Evolutionary conservation across 805 yeast species (phyloP), one percentile per base, ranked within the genome.

Genomic region (Pichia thaimueangensis): DNA sequence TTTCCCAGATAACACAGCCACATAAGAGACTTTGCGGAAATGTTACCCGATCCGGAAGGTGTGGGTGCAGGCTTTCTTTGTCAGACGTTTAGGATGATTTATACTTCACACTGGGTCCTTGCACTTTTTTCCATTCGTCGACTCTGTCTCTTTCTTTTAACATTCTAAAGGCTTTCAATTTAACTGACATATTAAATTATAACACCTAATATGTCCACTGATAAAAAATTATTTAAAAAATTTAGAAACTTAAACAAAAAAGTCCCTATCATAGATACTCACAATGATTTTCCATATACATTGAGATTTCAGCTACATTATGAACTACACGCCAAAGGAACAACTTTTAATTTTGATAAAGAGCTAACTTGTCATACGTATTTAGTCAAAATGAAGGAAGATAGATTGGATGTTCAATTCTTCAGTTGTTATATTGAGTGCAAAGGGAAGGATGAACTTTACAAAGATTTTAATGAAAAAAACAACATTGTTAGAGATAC

Each of bases 261-360:
- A 10, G 13, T 46, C 5, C 77, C 79, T 1, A 58, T 74, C 4
- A 63, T 69, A 2, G 80, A 74, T 49, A 68, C 75, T 1, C 80
- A 74, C 50, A 74, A 74, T 45, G 79, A 74, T 50, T 68, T 74
- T 46, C 77, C 78, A 4, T 74, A 70, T 45, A 52, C 65, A 12
- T 45, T 73, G 36, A 57, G 79, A 43, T 58, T 58, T 22, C 75
- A 73, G 45, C 58, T 71, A 7, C 73, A 70, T 45, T 37, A 55
- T 20, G 58, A 56, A 35, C 67, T 73, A 10, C 29, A 25, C 41
- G 30, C 17, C 20, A 30, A 45, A 5, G 35, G 40, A 3, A 35
- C 40, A 3, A 43, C 38, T 3, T 47, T 47, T 32, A 62, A 67
- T 39, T 69, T 72, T 49, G 65, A 68, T 43, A 53, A 63, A 10